Conservation (phyloP, 176 grass and related monocot genomes). For the Phragmites australis region DNA sequence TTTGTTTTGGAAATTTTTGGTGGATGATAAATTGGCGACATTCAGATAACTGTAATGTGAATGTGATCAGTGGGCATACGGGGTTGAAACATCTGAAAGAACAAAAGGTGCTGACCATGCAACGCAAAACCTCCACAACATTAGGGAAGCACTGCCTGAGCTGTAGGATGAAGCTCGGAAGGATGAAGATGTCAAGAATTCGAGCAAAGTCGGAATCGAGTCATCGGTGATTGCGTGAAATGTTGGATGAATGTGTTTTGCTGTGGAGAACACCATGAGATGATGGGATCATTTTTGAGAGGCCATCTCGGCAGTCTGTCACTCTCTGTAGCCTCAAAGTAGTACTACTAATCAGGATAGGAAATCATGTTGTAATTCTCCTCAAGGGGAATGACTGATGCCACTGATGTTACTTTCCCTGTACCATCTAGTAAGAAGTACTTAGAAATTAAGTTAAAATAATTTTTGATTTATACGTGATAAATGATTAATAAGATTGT, state of each 20-base stretch:
- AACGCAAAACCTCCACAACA: conserved; percentile 67
- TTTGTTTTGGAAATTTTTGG: background rate
- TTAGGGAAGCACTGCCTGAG: conserved; percentile 70
- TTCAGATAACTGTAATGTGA: background rate
- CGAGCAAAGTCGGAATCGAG: conserved; percentile 61
- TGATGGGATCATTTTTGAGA: background rate
- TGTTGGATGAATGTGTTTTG: background rate
- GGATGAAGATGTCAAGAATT: conserved; percentile 55
- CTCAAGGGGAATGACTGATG: background rate
- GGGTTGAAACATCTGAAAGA: conserved; percentile 72
- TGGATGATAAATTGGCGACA: background rate
- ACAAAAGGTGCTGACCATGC: conserved; percentile 74
- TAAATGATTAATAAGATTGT: no score
- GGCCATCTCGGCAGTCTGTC: background rate
- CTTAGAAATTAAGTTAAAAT: no score
- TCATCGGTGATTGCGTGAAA: conserved; percentile 59
- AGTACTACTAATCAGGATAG: conserved; percentile 4
- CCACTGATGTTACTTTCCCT: background rate
- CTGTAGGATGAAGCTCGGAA: conserved; percentile 75
- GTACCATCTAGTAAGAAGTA: conserved; percentile 2
- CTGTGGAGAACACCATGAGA: background rate
- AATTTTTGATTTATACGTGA: no score
- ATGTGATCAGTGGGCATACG: conserved; percentile 24
- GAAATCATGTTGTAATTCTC: no score
- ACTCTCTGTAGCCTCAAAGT: background rate